These are phyloP conservation scores for Hibiscus trionum DNA, from an alignment of 345 rosid genomes.

Conservation along the genomic window DNA sequence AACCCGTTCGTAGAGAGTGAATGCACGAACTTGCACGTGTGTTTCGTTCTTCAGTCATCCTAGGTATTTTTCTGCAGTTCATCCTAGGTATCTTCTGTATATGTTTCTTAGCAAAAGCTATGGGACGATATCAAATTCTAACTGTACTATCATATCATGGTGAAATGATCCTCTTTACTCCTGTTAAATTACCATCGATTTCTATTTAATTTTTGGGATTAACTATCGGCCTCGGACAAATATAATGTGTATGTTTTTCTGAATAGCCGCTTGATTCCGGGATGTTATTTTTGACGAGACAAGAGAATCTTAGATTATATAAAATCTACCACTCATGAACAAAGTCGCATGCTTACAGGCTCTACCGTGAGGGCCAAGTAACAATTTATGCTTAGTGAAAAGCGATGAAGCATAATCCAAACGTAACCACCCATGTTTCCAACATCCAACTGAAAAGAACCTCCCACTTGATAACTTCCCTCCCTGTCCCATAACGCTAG, in stretches of 20 bases:
- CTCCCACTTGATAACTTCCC: slow-evolving; percentile 14
- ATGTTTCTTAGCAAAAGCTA: neutral
- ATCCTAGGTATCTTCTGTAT: neutral
- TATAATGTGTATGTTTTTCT: neutral
- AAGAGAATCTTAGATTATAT: too few relatives aligned
- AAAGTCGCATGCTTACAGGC: neutral
- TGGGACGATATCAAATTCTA: neutral
- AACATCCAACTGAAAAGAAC: slow-evolving; percentile 26
- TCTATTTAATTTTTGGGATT: neutral
- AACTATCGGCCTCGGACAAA: neutral
- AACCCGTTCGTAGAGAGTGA: neutral
- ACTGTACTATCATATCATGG: neutral
- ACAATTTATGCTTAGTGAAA: neutral
- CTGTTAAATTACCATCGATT: neutral
- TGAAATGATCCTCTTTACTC: neutral
- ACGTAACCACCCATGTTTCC: slow-evolving; percentile 12
- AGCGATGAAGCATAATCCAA: neutral
- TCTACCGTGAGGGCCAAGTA: neutral
- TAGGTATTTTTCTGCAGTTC: neutral
- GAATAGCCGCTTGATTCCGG: neutral
- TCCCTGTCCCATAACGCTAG: slow-evolving; percentile 3
- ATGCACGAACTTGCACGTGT: neutral
- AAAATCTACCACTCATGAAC: neutral
- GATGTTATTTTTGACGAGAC: neutral
- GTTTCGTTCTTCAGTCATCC: neutral